Conservation (phyloP, 1,284 basidiomycete species). For the Rhodotorula sp. region DNA sequence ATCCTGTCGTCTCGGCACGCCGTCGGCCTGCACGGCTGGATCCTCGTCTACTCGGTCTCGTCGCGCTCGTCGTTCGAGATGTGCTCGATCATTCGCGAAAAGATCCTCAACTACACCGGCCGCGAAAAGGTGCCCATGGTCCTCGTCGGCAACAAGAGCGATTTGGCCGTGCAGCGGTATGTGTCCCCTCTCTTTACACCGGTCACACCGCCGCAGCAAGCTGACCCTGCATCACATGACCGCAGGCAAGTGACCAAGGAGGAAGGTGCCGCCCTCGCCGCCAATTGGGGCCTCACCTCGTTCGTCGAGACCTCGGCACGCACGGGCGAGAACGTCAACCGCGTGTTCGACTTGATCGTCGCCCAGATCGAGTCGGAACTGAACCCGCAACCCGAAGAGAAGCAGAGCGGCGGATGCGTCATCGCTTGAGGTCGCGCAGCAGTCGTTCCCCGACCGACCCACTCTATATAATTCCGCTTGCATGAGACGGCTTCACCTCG, state of each 20-base stretch:
- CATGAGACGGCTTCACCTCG: too few relatives aligned
- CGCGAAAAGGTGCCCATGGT: conserved; percentile 89
- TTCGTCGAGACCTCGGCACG: conserved; percentile 89
- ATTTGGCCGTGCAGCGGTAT: conserved; percentile 70
- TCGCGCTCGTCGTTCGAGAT: conserved; percentile 93
- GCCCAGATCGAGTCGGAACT: conserved; percentile 73
- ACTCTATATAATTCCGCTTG: too few relatives aligned
- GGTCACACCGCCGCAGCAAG: background rate
- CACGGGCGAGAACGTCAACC: conserved; percentile 79
- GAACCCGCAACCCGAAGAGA: conserved; percentile 32
- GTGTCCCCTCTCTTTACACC: conserved; percentile 8
- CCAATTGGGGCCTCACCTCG: conserved; percentile 50
- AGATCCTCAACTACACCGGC: conserved; percentile 93
- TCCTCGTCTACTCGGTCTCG: conserved; percentile 92
- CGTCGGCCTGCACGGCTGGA: conserved; percentile 56
- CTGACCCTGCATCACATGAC: background rate
- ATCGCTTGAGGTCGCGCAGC: background rate
- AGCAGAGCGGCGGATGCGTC: conserved; percentile 21
- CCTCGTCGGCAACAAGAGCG: conserved; percentile 92
- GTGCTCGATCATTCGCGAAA: conserved; percentile 93
- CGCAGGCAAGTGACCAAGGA: conserved; percentile 69
- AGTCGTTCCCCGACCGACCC: background rate
- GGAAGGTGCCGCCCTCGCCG: conserved; percentile 74
- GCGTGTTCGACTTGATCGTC: conserved; percentile 84
- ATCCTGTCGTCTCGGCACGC: conserved; percentile 54